Percentiles rank a stretch among this genome's conserved stretches.
Conservation (phyloP, 805 yeast genomes). For the Ogataea pini region DNA sequence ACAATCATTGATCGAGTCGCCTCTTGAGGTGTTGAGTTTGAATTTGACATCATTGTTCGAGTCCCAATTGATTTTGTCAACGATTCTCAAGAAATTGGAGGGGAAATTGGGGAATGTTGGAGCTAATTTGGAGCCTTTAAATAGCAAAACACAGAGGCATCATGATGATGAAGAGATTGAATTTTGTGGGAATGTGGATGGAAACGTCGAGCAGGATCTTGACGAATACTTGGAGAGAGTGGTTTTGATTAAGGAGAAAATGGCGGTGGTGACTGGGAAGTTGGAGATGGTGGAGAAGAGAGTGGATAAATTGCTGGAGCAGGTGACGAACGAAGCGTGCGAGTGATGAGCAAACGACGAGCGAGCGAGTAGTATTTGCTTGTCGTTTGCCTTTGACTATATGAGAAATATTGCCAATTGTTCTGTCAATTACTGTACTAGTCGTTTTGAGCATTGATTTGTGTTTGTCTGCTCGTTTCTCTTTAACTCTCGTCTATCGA, state of each 20-base stretch:
- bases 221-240: constrained; percentile 29
- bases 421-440: too few species aligned
- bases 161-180: constrained; percentile 18
- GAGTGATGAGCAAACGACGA: too few species aligned
- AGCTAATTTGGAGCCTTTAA: background rate
- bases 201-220: constrained; percentile 10
- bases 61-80: constrained; percentile 54
- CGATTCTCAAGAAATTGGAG: constrained; percentile 46
- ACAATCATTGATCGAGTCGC: constrained; percentile 54
- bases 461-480: too few species aligned
- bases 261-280: constrained; percentile 28
- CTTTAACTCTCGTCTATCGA: too few species aligned
- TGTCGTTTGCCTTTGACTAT: too few species aligned
- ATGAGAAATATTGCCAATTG: too few species aligned
- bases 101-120: constrained; percentile 31
- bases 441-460: too few species aligned
- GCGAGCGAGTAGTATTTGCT: too few species aligned
- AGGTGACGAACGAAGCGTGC: too few species aligned
- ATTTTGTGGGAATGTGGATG: constrained; percentile 2
- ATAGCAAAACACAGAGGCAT: background rate
- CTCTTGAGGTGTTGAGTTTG: constrained; percentile 52
- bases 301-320: constrained; percentile 31
- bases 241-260: constrained; percentile 23
- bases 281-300: constrained; percentile 41
- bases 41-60: constrained; percentile 55